These are phyloP conservation scores for Tetradesmus lagerheimii DNA, from an alignment of 139 green algal species.

Conservation along the genomic window DNA sequence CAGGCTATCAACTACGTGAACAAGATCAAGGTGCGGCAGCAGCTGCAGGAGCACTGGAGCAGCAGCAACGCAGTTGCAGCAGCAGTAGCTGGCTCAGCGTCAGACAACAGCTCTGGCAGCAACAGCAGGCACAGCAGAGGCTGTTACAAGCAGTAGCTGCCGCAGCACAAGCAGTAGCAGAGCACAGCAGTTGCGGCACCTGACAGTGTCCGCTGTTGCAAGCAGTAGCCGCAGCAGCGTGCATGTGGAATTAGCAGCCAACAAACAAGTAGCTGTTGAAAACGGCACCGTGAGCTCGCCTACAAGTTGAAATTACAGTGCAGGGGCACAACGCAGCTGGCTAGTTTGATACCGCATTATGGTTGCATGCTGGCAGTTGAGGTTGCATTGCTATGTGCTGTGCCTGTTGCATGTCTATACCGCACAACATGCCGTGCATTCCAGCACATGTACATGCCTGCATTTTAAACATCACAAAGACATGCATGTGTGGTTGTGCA, in stretches of 20 bases:
- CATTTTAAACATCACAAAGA: neutral
- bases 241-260: neutral
- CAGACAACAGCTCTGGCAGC: neutral
- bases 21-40: conserved; percentile 94
- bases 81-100: neutral
- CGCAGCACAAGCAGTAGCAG: neutral
- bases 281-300: no score
- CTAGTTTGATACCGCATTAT: no score
- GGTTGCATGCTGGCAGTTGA: neutral
- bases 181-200: neutral
- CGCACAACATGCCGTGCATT: neutral
- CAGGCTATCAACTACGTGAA: conserved; percentile 99
- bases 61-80: neutral
- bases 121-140: neutral
- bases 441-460: neutral
- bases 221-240: neutral
- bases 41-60: neutral
- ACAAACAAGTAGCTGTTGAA: no score
- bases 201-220: no score
- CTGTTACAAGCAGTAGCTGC: neutral
- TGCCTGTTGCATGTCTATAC: neutral
- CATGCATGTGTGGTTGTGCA: conserved; percentile 50
- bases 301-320: neutral
- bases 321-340: neutral
- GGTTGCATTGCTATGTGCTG: no score